Conservation (phyloP, 768 basidiomycete species). For the Cantharellus cinnabarinus region DNA sequence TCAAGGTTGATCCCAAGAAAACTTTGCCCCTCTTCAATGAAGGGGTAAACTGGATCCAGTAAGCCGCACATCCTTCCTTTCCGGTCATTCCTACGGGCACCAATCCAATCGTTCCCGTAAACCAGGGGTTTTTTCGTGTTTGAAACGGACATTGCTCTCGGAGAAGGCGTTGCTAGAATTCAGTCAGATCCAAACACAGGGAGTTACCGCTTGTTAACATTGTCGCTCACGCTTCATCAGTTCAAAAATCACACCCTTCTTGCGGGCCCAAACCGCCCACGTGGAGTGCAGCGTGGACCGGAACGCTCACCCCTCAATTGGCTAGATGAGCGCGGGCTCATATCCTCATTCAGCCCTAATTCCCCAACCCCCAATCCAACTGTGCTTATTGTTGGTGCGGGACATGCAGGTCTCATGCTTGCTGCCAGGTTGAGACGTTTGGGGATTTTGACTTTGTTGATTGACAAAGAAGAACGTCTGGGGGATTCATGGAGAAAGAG, state of each 20-base stretch:
- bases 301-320: neutral
- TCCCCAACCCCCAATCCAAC: constrained; percentile 9
- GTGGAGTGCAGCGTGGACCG: neutral
- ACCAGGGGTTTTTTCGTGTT: neutral
- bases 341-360: neutral
- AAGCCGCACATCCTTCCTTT: neutral
- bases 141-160: neutral
- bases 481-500: constrained; percentile 6
- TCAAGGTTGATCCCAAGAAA: neutral
- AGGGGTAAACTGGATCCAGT: neutral
- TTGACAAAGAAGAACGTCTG: constrained; percentile 15
- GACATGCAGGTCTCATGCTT: constrained; percentile 18
- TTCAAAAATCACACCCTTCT: neutral
- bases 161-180: neutral
- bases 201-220: neutral
- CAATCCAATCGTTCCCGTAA: neutral
- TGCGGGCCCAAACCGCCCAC: neutral
- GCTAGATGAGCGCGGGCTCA: neutral
- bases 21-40: neutral
- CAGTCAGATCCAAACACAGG: neutral
- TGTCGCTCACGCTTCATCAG: neutral
- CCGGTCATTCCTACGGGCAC: neutral
- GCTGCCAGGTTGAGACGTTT: constrained; percentile 17
- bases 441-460: constrained; percentile 15
- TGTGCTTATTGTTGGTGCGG: constrained; percentile 15